These are phyloP conservation scores for Xylariaceae sp. DNA, from an alignment of 2,329 filamentous ascomycete genomes.

Conservation along the genomic window DNA sequence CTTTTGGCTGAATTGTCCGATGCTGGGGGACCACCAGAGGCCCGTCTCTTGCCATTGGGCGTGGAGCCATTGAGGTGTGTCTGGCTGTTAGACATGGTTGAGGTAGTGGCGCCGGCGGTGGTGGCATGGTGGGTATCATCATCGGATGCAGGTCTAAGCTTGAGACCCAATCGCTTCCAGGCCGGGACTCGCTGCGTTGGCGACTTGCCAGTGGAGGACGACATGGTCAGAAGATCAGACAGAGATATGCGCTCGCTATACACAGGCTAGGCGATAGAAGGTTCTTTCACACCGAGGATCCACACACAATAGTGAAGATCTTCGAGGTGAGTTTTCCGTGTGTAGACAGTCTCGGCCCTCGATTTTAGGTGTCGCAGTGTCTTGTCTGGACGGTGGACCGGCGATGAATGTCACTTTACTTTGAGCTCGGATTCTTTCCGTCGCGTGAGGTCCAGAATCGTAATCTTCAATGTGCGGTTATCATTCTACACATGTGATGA, in stretches of 20 bases:
- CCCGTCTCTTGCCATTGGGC: slow-evolving; percentile 30
- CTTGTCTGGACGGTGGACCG: background rate
- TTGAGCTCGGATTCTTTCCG: slow-evolving; percentile 3
- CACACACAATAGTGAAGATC: background rate
- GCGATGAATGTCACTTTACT: slow-evolving; percentile 7
- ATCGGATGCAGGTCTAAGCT: slow-evolving; percentile 46
- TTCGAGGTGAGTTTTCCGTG: background rate
- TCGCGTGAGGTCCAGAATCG: slow-evolving; percentile 8
- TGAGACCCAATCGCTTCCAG: slow-evolving; percentile 59
- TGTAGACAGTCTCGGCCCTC: background rate
- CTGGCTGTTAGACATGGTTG: slow-evolving; percentile 22
- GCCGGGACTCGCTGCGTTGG: slow-evolving; percentile 47
- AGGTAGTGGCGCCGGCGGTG: slow-evolving; percentile 17
- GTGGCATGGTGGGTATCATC: slow-evolving; percentile 27
- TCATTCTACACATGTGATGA: slow-evolving; percentile 1
- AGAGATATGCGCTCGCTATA: slow-evolving; percentile 9
- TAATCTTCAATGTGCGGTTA: slow-evolving; percentile 8
- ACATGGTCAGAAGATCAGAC: slow-evolving; percentile 36
- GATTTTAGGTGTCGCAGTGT: background rate
- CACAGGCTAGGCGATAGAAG: slow-evolving; percentile 2
- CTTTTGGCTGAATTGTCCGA: slow-evolving; percentile 31
- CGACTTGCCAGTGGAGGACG: slow-evolving; percentile 38
- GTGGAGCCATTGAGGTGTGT: slow-evolving; percentile 13
- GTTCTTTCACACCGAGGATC: background rate
- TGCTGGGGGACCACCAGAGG: slow-evolving; percentile 28